phyloP scores from a whole-genome alignment of 306 rosid genomes.

The Rosa lucieae region DNA sequence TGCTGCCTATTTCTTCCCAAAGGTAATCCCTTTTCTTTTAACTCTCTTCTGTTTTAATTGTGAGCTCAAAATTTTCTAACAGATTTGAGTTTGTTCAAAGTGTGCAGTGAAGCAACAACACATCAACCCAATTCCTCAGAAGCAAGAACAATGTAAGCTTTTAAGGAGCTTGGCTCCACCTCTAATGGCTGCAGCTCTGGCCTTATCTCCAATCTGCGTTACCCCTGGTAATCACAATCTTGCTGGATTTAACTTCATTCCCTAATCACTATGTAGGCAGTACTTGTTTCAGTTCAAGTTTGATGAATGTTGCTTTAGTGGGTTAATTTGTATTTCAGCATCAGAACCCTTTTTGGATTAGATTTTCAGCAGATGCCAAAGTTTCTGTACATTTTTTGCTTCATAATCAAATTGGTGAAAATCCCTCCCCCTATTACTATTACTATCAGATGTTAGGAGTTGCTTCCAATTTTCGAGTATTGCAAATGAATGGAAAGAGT shows the following conservation, averaged over 20 bases:
- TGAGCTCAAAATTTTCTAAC: not conserved
- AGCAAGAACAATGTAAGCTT: constrained; percentile 25
- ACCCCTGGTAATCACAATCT: constrained; percentile 45
- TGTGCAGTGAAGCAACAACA: constrained; percentile 32
- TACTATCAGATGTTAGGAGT: not conserved
- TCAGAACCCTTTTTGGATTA: not conserved
- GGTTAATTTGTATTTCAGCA: not conserved
- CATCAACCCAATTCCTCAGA: constrained; percentile 24
- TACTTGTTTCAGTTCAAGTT: not conserved
- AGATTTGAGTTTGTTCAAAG: constrained; percentile 21
- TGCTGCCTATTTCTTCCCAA: constrained; percentile 17
- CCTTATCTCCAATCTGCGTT: constrained; percentile 53
- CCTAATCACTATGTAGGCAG: not conserved
- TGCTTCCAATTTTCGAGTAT: not conserved
- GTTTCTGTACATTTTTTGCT: not conserved
- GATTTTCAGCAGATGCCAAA: not conserved
- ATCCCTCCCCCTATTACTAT: not conserved
- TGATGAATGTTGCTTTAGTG: not conserved
- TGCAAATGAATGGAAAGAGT: not conserved
- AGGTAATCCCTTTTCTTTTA: constrained; percentile 36
- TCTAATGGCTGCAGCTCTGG: constrained; percentile 50
- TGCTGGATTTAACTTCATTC: not conserved
- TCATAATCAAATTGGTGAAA: not conserved
- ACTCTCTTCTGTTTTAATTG: not conserved
- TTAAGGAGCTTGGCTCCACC: constrained; percentile 55